Evolutionary conservation across 352 stramenopile genomes (phyloP).

Genomic region (Phytophthora pseudosyringae): DNA sequence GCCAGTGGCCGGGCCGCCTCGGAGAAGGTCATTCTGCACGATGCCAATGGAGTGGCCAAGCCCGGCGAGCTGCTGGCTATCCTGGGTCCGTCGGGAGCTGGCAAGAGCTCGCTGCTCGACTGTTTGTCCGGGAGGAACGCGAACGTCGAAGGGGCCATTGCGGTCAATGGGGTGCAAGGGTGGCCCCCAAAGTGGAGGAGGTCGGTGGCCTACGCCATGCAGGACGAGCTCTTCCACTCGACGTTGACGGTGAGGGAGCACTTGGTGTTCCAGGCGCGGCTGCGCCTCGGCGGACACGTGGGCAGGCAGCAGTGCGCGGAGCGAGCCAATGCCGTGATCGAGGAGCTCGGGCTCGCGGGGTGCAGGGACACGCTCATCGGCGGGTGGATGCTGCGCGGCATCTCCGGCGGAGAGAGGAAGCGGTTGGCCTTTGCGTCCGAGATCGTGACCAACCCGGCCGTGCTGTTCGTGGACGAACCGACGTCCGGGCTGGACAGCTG

Average conservation of each 20-base stretch:
- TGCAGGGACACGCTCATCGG: slow-evolving; percentile 60
- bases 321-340: slow-evolving; percentile 49
- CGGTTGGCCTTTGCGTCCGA: slow-evolving; percentile 80
- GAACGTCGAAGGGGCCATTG: slow-evolving; percentile 53
- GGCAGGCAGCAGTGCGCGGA: slow-evolving; percentile 22
- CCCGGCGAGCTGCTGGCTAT: slow-evolving; percentile 63
- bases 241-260: slow-evolving; percentile 90
- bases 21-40: slow-evolving; percentile 55
- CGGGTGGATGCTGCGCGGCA: slow-evolving; percentile 51
- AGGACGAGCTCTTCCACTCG: slow-evolving; percentile 90
- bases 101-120: slow-evolving; percentile 94
- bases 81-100: slow-evolving; percentile 70
- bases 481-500: slow-evolving; percentile 60
- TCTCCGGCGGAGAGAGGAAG: slow-evolving; percentile 83
- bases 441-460: slow-evolving; percentile 70
- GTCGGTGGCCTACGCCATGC: slow-evolving; percentile 70
- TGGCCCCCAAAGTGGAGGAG: slow-evolving; percentile 32
- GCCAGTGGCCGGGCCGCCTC: neutral
- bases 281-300: slow-evolving; percentile 58
- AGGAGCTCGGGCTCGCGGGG: slow-evolving; percentile 48
- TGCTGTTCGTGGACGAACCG: slow-evolving; percentile 86
- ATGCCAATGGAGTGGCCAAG: slow-evolving; percentile 45
- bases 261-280: slow-evolving; percentile 78
- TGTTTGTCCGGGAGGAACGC: slow-evolving; percentile 89
- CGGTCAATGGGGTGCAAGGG: slow-evolving; percentile 60